Evolutionary conservation across 192 early-diverging fungal species (phyloP), one percentile per base, ranked within the genome.

Genomic region (Backusella macrospora): DNA sequence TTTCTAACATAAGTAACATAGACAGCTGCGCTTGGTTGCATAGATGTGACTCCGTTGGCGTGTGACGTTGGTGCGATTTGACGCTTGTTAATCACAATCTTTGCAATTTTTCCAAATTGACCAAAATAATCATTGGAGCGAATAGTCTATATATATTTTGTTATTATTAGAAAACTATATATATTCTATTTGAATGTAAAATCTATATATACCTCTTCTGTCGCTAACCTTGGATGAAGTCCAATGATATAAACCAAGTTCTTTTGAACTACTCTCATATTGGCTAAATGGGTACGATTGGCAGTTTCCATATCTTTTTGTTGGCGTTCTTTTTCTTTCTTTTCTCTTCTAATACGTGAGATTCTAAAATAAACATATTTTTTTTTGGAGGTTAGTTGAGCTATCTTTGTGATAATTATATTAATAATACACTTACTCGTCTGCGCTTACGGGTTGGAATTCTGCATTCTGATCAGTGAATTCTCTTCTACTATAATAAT

Each of bases 181-280:
- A 8, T 76, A 95, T 94, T 74, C 92, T 92, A 65, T 88, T 86
- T 5, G n/a, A n/a, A n/a, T n/a, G n/a, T 55, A 13, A 18, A 59
- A 6, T 69, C 1, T 63, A 4, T 9, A 9, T 42, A 43, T 82
- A 94, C 93, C 84, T 99, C 96, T 73, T 99, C 98, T 1, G 88
- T 93, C 5, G 92, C 92, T 37, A 95, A 80, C 69, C 90, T 95
- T 12, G 92, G 77, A 34, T 94, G 95, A 21, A 99, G 78, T 13
- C 96, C 96, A 68, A 98, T 93, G 37, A 99, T 96, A 79, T 99
- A 99, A 6, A 99, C 95, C 40, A 99, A 83, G 76, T 96, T 98
- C 85, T 97, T 98, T 83, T 98, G 98, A 12, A 98, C 95, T 8
- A 99, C 96, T 15, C 97, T 79, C 75, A 94, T 95, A 75, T 95